These are phyloP conservation scores for Penicillium concentricum DNA, from an alignment of 2,329 filamentous ascomycete species.

Conservation along the genomic window DNA sequence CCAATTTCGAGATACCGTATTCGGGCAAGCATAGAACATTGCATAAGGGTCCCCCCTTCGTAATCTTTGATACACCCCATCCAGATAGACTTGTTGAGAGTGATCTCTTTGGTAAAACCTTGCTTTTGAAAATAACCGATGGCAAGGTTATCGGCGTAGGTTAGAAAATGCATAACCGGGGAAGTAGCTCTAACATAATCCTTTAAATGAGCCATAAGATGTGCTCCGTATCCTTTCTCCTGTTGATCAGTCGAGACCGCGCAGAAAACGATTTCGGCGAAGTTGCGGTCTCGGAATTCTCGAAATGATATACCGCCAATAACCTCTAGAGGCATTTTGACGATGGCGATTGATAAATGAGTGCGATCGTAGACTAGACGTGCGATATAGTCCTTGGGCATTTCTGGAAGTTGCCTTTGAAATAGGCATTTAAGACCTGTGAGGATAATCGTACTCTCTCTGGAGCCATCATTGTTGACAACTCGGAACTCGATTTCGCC, in stretches of 20 bases:
- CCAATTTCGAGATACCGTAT: conserved; percentile 91
- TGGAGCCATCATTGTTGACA: conserved; percentile 89
- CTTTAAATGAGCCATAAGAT: conserved; percentile 96
- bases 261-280: conserved; percentile 98
- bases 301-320: conserved; percentile 92
- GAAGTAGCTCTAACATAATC: conserved; percentile 97
- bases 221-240: conserved; percentile 96
- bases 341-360: conserved; percentile 92
- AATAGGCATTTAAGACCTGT: conserved; percentile 97
- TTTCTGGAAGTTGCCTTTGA: conserved; percentile 96
- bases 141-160: conserved; percentile 97
- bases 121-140: conserved; percentile 99
- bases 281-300: conserved; percentile 85
- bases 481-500: conserved; percentile 96
- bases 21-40: conserved; percentile 93
- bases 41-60: conserved; percentile 98
- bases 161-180: conserved; percentile 96
- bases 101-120: conserved; percentile 98
- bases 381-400: conserved; percentile 99
- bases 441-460: conserved; percentile 87
- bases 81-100: conserved; percentile 83
- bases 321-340: conserved; percentile 92
- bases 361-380: conserved; percentile 95
- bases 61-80: conserved; percentile 99
- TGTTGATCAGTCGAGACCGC: conserved; percentile 97